phyloP scores from a whole-genome alignment of 805 yeast genomes.

The Spencermartinsiella europaea region DNA sequence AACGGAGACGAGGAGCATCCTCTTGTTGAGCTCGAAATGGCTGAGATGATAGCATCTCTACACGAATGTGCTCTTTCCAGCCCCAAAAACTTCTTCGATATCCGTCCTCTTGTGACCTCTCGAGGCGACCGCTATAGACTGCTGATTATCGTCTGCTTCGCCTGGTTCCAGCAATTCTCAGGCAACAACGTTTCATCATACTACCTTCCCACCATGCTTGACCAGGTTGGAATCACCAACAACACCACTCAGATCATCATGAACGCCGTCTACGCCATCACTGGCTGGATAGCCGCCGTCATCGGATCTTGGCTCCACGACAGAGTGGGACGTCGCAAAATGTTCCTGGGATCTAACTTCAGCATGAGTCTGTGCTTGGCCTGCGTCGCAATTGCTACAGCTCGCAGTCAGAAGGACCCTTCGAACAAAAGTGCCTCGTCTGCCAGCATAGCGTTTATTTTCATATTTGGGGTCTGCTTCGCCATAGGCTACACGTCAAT shows the following conservation, averaged over 20 bases:
- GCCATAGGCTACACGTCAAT: constrained; percentile 32
- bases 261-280: constrained; percentile 13
- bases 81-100: constrained; percentile 10
- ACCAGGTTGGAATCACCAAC: constrained; percentile 10
- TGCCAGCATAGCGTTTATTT: constrained; percentile 15
- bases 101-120: constrained; percentile 8
- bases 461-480: constrained; percentile 11
- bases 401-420: constrained; percentile 20
- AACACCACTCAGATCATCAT: constrained; percentile 1
- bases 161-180: constrained; percentile 16
- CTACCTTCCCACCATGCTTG: constrained; percentile 13
- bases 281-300: constrained; percentile 14
- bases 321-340: constrained; percentile 27
- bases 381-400: constrained; percentile 25
- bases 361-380: constrained; percentile 23
- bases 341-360: constrained; percentile 23
- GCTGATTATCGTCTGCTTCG: constrained; percentile 6
- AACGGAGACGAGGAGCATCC: constrained; percentile 17
- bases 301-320: constrained; percentile 24
- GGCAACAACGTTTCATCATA: constrained; percentile 13
- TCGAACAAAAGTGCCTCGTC: constrained; percentile 20
- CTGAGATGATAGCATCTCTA: constrained; percentile 15
- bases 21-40: constrained; percentile 15
- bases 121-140: constrained; percentile 11
- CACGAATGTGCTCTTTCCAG: constrained; percentile 8